Evolutionary conservation across 345 rosid genomes (phyloP).

Genomic region (Erysimum cheiranthoides): DNA sequence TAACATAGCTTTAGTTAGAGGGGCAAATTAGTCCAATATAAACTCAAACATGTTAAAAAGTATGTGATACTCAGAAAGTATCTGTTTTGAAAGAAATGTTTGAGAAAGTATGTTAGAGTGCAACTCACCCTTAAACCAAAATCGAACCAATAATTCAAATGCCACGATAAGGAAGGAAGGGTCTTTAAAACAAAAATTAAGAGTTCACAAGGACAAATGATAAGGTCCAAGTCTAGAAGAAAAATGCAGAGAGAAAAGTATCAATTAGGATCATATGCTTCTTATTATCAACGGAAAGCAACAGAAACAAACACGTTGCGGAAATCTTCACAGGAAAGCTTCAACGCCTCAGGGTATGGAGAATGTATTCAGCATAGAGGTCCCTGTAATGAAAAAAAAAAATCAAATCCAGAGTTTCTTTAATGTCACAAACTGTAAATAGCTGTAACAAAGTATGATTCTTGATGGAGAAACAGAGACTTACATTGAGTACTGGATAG

Average conservation of each 20-base stretch:
- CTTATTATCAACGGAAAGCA: conserved; percentile 32
- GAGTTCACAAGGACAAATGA: conserved; percentile 24
- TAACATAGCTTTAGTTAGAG: no score
- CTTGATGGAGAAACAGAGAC: conserved; percentile 34
- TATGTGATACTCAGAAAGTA: no score
- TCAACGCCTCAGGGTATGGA: conserved; percentile 79
- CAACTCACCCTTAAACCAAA: no score
- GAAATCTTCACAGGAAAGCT: conserved; percentile 23
- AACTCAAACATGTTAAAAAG: no score
- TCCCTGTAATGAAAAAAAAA: conserved; percentile 60
- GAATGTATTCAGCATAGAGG: conserved; percentile 82
- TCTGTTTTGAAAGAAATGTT: no score
- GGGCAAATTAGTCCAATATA: no score
- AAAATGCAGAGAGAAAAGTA: conserved; percentile 25
- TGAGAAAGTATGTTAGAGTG: no score
- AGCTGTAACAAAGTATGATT: conserved; percentile 8
- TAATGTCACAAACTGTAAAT: background rate
- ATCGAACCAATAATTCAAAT: background rate
- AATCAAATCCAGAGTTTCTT: background rate
- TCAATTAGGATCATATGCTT: conserved; percentile 3
- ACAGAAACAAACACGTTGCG: conserved; percentile 26
- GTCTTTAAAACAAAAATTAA: conserved; percentile 7
- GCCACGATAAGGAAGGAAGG: background rate
- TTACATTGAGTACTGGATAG: conserved; percentile 93
- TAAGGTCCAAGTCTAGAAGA: background rate